A percentile compares a stretch with the other conserved stretches of the same genome.
Evolutionary conservation across 2,329 filamentous ascomycete species (phyloP).

Genomic region (Fusarium sp.): DNA sequence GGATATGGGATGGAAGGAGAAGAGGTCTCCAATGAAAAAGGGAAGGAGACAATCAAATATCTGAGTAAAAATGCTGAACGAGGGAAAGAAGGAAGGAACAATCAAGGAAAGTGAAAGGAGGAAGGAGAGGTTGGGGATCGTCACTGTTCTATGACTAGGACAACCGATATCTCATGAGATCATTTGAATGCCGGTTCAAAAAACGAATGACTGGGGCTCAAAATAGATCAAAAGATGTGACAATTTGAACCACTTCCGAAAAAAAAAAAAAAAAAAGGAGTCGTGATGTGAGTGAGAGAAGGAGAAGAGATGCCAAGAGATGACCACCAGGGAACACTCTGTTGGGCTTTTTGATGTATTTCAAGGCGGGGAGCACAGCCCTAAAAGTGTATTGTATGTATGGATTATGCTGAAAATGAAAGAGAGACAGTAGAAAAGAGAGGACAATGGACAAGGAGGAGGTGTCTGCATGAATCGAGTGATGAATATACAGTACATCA

Average conservation of each 20-base stretch:
- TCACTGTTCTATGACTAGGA: constrained; percentile 1
- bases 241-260: not conserved
- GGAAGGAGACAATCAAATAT: not conserved
- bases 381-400: not conserved
- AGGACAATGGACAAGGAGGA: not conserved
- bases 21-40: constrained; percentile 2
- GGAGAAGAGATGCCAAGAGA: constrained; percentile 35
- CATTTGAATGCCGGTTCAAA: not conserved
- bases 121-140: constrained; percentile 20
- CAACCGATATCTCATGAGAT: constrained; percentile 1
- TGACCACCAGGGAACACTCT: constrained; percentile 32
- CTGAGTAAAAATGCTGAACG: not conserved
- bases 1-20: constrained; percentile 2
- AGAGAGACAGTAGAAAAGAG: not conserved
- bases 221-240: not conserved
- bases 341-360: constrained; percentile 23
- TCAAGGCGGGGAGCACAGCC: constrained; percentile 11
- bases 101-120: constrained; percentile 14
- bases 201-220: constrained; percentile 12
- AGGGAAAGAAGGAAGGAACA: constrained; percentile 20
- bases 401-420: not conserved
- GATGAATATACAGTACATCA: constrained; percentile 30
- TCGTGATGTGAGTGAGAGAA: constrained; percentile 7
- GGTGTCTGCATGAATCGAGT: not conserved
- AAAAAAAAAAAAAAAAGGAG: not conserved